Conservation (phyloP, 2,329 filamentous ascomycete genomes). For the Proliferodiscus dingleyae region DNA sequence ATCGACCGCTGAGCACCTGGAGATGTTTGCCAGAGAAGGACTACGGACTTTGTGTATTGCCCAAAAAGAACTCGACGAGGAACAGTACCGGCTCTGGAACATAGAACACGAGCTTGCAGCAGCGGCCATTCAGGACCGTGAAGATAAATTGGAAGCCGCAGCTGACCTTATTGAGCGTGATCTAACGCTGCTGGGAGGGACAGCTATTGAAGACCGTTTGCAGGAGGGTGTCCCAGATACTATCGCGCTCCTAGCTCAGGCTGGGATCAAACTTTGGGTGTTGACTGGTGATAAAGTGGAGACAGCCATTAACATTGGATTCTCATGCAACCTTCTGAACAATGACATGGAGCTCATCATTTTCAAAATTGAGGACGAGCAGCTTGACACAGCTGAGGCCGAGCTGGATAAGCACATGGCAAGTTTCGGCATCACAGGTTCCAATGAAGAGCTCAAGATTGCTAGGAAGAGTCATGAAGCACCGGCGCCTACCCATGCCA, state of each 20-base stretch:
- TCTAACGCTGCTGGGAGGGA: conserved; percentile 82
- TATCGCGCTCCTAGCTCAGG: conserved; percentile 82
- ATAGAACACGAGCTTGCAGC: conserved; percentile 84
- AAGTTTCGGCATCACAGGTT: conserved; percentile 74
- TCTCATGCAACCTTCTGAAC: conserved; percentile 94
- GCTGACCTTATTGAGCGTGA: conserved; percentile 90
- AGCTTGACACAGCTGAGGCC: conserved; percentile 55
- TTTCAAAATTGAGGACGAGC: conserved; percentile 76
- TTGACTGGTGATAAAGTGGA: conserved; percentile 98
- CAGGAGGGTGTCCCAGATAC: conserved; percentile 97
- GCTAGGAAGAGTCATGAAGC: conserved; percentile 82
- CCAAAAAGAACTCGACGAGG: conserved; percentile 70
- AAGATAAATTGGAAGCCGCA: conserved; percentile 87
- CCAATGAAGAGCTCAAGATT: conserved; percentile 74
- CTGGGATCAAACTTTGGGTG: conserved; percentile 98
- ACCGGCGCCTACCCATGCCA: conserved; percentile 80
- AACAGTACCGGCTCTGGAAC: conserved; percentile 81
- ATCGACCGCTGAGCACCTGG: conserved; percentile 85
- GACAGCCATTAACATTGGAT: conserved; percentile 99
- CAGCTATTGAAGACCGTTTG: conserved; percentile 92
- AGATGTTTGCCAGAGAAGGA: conserved; percentile 95
- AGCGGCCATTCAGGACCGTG: conserved; percentile 75
- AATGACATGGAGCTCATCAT: conserved; percentile 98
- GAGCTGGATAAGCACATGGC: conserved; percentile 70
- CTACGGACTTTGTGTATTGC: conserved; percentile 93